Base-by-base conservation (phyloP, 306 rosid species). In the Lathyrus oleraceus region DNA sequence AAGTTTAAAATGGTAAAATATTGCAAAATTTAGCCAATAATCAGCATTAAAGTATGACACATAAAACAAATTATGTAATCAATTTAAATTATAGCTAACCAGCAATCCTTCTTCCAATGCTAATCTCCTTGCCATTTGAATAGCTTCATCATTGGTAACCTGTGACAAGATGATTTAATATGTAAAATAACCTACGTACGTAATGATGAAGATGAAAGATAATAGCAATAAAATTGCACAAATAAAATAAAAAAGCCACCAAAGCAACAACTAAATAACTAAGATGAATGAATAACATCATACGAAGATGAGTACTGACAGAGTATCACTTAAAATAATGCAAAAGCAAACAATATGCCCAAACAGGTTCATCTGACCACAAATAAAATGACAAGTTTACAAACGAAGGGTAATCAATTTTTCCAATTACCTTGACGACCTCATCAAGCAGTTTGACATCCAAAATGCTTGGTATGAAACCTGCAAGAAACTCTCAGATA, bases 61-160 rank as follows among this genome's bases (percentile, higher is more conserved):
- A 52, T 4, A 58, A 54, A 60, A 56, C 25, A 39, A 42, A 48
- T 42, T 13, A 16, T 49, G 39, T 12, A 51, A 17, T 27, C 16
- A 27, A 69, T 62, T 70, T 23, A 65, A 76, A 78, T 52, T 76
- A 77, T 59, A 67, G 27, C 87, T 79, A 81, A 93, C 97, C 97
- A 90, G 90, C 45, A 90, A 86, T 21, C 98, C 98, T 84, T 93
- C 97, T 85, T 93, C 88, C 90, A 93, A 65, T 14, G 97, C 97
- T 72, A 93, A 81, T 79, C 81, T 85, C 87, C 90, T 85, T 4
- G 97, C 97, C 96, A 93, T 87, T 75, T 90, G 86, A 39, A 93
- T 67, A 82, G 98, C 98, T 81, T 93, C 97, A 76, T 76, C 84
- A 66, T 82, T 84, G 67, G 94, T 88, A 72, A 93, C 84, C 98